A percentile compares a stretch with the other conserved stretches of the same genome.
Evolutionary conservation across 495 filamentous ascomycete genomes (phyloP).

Genomic region (Parachaetomium inaequale): DNA sequence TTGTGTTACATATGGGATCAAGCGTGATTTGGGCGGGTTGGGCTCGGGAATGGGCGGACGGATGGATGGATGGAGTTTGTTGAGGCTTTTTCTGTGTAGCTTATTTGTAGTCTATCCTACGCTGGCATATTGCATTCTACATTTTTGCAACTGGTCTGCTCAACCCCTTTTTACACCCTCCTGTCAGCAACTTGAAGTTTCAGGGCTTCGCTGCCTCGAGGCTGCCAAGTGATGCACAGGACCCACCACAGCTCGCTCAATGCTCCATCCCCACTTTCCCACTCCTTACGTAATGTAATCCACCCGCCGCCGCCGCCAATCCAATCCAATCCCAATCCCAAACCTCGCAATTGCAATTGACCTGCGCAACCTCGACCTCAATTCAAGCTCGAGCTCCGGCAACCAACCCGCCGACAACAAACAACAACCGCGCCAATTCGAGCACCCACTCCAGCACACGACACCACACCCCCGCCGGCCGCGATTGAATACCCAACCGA

Average conservation of each 20-base stretch:
- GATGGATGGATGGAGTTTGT: neutral
- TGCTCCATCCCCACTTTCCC: neutral
- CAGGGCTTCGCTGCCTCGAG: too few relatives aligned
- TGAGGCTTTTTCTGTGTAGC: neutral
- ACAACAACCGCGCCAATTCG: neutral
- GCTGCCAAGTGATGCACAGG: too few relatives aligned
- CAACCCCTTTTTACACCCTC: too few relatives aligned
- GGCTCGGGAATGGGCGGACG: neutral
- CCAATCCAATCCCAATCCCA: too few relatives aligned
- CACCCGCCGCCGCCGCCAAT: neutral
- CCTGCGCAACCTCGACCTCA: too few relatives aligned
- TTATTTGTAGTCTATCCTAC: conserved; percentile 5
- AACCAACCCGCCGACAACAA: neutral
- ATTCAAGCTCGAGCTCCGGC: conserved; percentile 1
- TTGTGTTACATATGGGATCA: neutral
- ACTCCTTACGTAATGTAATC: conserved; percentile 4
- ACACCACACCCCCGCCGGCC: neutral
- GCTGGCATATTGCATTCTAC: conserved; percentile 1
- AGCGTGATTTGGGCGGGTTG: neutral
- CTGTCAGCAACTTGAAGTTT: too few relatives aligned
- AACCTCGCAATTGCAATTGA: neutral
- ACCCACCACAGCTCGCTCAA: too few relatives aligned
- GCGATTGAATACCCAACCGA: neutral
- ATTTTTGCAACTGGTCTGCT: neutral
- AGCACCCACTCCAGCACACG: neutral